A percentile compares a stretch with the other conserved stretches of the same genome.
Evolutionary conservation across 352 stramenopile genomes (phyloP).

Genomic region (Pythium angustatum): DNA sequence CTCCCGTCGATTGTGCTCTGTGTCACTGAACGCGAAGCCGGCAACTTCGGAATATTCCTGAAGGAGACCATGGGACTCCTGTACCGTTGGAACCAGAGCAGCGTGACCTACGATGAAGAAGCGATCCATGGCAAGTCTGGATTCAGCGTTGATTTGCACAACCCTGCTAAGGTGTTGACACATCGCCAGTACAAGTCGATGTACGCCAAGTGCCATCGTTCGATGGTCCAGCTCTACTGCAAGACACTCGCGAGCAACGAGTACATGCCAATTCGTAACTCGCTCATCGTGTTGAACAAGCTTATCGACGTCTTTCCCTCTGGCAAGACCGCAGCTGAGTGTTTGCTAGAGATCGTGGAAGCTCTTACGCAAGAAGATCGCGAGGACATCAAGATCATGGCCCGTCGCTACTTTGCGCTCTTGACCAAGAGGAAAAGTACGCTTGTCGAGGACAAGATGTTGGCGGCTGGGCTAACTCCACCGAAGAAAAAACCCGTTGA

Average conservation of each 20-base stretch:
- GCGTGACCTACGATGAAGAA: constrained; percentile 77
- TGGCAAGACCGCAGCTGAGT: constrained; percentile 54
- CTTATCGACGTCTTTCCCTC: constrained; percentile 85
- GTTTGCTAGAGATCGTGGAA: constrained; percentile 67
- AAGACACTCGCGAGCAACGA: constrained; percentile 61
- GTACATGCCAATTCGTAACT: constrained; percentile 88
- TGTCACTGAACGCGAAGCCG: constrained; percentile 81
- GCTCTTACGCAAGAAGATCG: constrained; percentile 75
- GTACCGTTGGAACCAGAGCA: constrained; percentile 79
- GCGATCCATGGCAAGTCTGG: constrained; percentile 70
- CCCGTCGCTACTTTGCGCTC: constrained; percentile 81
- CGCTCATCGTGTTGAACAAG: constrained; percentile 87
- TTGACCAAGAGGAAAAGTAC: constrained; percentile 75
- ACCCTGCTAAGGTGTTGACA: constrained; percentile 54
- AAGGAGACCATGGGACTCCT: constrained; percentile 75
- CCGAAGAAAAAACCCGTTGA: constrained; percentile 24
- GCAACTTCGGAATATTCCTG: constrained; percentile 87
- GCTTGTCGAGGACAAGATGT: constrained; percentile 63
- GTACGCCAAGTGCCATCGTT: constrained; percentile 77
- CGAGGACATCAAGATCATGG: constrained; percentile 91
- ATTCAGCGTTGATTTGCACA: constrained; percentile 70
- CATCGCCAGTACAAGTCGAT: constrained; percentile 77
- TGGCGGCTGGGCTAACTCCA: constrained; percentile 35
- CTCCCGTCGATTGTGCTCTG: constrained; percentile 79
- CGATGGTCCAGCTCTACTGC: constrained; percentile 64